phyloP scores from a whole-genome alignment of 768 basidiomycete genomes.

The Leccinum variicolor region DNA sequence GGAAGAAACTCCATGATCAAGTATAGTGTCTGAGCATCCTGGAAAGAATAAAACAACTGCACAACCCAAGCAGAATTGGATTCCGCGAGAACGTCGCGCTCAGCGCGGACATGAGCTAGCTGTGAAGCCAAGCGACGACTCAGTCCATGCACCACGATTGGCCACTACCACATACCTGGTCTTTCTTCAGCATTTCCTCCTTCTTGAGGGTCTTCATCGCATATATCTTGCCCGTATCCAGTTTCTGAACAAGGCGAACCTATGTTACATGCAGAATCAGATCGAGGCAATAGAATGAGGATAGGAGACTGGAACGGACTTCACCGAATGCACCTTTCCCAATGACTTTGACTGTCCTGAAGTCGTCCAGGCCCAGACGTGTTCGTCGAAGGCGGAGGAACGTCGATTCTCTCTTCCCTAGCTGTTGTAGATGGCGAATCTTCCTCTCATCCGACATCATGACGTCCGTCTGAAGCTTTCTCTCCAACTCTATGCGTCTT shows the following conservation, averaged over 20 bases:
- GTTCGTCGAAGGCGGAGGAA: slow-evolving; percentile 88
- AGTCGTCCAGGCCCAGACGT: slow-evolving; percentile 87
- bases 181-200: slow-evolving; percentile 98
- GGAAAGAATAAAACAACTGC: slow-evolving; percentile 97
- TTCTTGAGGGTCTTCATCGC: slow-evolving; percentile 99
- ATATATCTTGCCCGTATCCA: slow-evolving; percentile 96
- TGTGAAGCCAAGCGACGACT: slow-evolving; percentile 29
- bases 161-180: slow-evolving; percentile 63
- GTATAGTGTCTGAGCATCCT: slow-evolving; percentile 88
- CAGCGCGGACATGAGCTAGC: slow-evolving; percentile 97
- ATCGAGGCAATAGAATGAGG: background rate
- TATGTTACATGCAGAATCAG: slow-evolving; percentile 16
- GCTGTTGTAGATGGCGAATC: slow-evolving; percentile 74
- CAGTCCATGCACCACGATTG: slow-evolving; percentile 1
- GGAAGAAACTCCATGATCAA: slow-evolving; percentile 99
- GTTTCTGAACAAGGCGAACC: slow-evolving; percentile 94
- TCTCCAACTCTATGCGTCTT: slow-evolving; percentile 87
- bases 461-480: slow-evolving; percentile 66
- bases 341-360: slow-evolving; percentile 96
- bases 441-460: slow-evolving; percentile 82
- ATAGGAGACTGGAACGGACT: slow-evolving; percentile 40
- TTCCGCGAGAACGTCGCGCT: slow-evolving; percentile 94
- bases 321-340: slow-evolving; percentile 99
- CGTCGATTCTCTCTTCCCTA: slow-evolving; percentile 85
- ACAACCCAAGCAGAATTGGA: slow-evolving; percentile 96